Base-by-base conservation (phyloP, 352 stramenopile genomes). In the Pythium phragmitis region DNA sequence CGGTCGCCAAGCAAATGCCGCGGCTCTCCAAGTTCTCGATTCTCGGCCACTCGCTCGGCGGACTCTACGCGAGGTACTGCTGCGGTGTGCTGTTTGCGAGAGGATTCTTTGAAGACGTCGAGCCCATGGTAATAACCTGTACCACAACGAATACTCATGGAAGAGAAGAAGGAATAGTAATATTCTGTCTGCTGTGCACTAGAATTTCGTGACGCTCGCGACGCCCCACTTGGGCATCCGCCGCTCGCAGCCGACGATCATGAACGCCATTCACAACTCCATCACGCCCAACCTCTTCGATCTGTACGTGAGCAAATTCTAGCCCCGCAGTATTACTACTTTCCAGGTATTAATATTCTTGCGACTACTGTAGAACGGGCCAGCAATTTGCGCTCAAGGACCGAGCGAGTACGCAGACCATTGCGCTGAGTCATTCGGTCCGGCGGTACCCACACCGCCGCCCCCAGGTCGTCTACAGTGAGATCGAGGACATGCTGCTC, bases 1-100 rank as follows among this genome's bases (percentile, higher is more conserved):
- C 50, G 16, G 33, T 94, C 56, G 76, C 78, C 2, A 56, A n/a
- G 19, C 59, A 69, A n/a, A 89, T 91, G 79, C 80, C 85, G 9
- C 67, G 75, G 2, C 63, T 94, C 37, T 43, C 65, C 41, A 89
- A 89, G 62, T 73, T 94, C 28, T 94, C 85, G 28, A 73, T 92
- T 60, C 65, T 91, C 23, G 85, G 83, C 5, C 85, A 94, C 59
- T 94, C 85, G 39, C 77, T 94, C 14, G 85, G 85, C 45, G 85
- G 85, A 1, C 71, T 94, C 19, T 94, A 94, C 62, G 73, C 77
- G n/a, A 80, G 85, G 48, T 94, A 89, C 68, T 89, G 78, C 63
- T 73, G 91, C 56, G 83, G 80, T 8, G 41, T 92, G 55, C 60
- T 94, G 30, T 82, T 82, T 39, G 48, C 66, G n/a, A 72, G 79